These are phyloP conservation scores for Candida ulmi DNA, from an alignment of 805 yeast species.

Conservation along the genomic window DNA sequence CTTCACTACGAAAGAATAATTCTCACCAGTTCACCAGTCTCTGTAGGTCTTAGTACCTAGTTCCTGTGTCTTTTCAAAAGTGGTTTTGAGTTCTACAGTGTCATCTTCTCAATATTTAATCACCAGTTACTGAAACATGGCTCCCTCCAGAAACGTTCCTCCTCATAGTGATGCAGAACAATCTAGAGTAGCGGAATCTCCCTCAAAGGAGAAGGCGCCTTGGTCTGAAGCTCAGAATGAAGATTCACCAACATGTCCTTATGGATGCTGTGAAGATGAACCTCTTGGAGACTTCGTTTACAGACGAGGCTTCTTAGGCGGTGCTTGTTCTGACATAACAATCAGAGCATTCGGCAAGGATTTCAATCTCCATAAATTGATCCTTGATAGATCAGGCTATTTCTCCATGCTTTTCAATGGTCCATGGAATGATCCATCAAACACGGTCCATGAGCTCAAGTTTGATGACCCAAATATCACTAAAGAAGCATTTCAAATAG, in stretches of 20 bases:
- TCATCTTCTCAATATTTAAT: no score
- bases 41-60: no score
- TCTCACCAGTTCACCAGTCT: no score
- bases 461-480: conserved; percentile 39
- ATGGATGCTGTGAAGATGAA: conserved; percentile 23
- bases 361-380: conserved; percentile 41
- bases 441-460: conserved; percentile 22
- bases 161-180: not conserved
- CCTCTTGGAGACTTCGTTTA: conserved; percentile 27
- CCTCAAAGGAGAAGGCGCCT: not conserved
- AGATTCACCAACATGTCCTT: conserved; percentile 14
- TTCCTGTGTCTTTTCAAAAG: no score
- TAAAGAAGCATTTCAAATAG: conserved; percentile 42
- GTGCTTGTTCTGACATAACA: conserved; percentile 43
- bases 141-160: no score
- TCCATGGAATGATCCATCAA: conserved; percentile 32
- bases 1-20: no score
- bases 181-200: not conserved
- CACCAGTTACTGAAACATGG: no score
- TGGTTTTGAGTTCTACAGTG: no score
- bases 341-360: conserved; percentile 39
- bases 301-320: conserved; percentile 36
- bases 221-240: not conserved
- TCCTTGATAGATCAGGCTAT: conserved; percentile 41
- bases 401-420: conserved; percentile 40